Evolutionary conservation across 257 asterid genomes (phyloP).

Genomic region (Nemophila menziesii): DNA sequence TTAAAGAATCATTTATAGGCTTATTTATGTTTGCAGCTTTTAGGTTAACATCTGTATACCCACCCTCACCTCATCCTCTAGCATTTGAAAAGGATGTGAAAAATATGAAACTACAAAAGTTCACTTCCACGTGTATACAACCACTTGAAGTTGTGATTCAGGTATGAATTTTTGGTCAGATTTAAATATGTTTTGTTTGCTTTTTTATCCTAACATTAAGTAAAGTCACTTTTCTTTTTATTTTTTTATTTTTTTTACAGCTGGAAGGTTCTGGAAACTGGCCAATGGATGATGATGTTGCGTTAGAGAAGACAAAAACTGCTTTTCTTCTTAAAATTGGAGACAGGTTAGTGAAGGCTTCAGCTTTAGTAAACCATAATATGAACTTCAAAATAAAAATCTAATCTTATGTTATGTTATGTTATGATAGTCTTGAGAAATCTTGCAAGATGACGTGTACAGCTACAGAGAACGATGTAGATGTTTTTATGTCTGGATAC

Average conservation of each 20-base stretch:
- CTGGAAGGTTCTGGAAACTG: slow-evolving; percentile 98
- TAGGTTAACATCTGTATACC: slow-evolving; percentile 83
- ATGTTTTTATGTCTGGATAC: slow-evolving; percentile 79
- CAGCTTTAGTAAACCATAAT: slow-evolving; percentile 2
- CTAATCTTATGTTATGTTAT: slow-evolving; percentile 19
- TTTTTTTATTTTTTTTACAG: slow-evolving; percentile 32
- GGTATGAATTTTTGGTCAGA: slow-evolving; percentile 36
- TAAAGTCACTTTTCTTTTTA: slow-evolving; percentile 10
- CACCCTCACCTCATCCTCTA: slow-evolving; percentile 83
- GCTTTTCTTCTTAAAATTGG: slow-evolving; percentile 90
- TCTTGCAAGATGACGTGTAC: slow-evolving; percentile 52
- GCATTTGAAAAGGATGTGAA: slow-evolving; percentile 48
- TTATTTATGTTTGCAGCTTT: slow-evolving; percentile 52
- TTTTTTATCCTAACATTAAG: slow-evolving; percentile 5
- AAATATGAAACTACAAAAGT: slow-evolving; percentile 39
- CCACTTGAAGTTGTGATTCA: slow-evolving; percentile 91
- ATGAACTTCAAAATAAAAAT: background rate
- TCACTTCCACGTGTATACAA: slow-evolving; percentile 49
- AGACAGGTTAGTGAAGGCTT: slow-evolving; percentile 54
- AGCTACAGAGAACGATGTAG: slow-evolving; percentile 82
- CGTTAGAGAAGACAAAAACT: slow-evolving; percentile 87
- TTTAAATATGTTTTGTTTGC: slow-evolving; percentile 7
- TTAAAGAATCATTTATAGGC: slow-evolving; percentile 13
- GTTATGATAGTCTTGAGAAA: slow-evolving; percentile 57
- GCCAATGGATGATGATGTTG: slow-evolving; percentile 94